These are phyloP conservation scores for Platanthera zijinensis DNA, from an alignment of 106 monocot genomes.

Conservation along the genomic window DNA sequence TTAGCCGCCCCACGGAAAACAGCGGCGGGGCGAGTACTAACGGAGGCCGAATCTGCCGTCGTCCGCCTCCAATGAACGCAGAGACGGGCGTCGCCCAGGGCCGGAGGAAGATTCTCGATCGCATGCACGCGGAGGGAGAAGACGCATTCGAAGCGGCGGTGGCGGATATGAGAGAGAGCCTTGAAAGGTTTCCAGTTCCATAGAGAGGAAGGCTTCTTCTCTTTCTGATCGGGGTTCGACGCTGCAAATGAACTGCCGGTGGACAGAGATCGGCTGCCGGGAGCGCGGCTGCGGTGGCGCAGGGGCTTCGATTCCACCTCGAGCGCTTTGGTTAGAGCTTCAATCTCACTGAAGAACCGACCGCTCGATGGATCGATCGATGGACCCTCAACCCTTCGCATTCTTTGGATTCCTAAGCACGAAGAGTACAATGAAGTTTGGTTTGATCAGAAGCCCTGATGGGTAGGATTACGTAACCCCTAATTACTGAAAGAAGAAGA, in stretches of 20 bases:
- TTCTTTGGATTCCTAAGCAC: conserved; percentile 4
- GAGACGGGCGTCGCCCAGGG: conserved; percentile 33
- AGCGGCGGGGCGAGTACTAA: conserved; percentile 34
- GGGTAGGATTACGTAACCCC: not conserved
- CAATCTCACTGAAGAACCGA: conserved; percentile 68
- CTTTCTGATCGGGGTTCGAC: conserved; percentile 9
- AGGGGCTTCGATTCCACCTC: conserved; percentile 28
- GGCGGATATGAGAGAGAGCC: conserved; percentile 63
- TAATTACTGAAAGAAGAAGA: conserved; percentile 2
- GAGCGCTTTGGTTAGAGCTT: conserved; percentile 64
- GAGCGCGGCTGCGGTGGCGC: conserved; percentile 19
- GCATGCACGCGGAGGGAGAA: conserved; percentile 82
- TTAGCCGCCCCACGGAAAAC: conserved; percentile 40
- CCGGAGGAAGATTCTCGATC: conserved; percentile 40
- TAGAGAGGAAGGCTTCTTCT: conserved; percentile 9
- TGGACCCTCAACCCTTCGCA: conserved; percentile 6
- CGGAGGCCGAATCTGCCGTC: conserved; percentile 19
- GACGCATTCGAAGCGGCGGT: conserved; percentile 62
- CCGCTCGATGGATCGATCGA: conserved; percentile 8
- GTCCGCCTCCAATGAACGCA: conserved; percentile 61
- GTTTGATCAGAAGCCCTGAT: not conserved
- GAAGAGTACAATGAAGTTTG: not conserved
- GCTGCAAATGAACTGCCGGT: conserved; percentile 13
- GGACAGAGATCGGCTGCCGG: conserved; percentile 24
- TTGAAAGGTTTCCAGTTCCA: conserved; percentile 71